phyloP scores from a whole-genome alignment of 2,329 filamentous ascomycete genomes.

The Salinomyces thailandicus region DNA sequence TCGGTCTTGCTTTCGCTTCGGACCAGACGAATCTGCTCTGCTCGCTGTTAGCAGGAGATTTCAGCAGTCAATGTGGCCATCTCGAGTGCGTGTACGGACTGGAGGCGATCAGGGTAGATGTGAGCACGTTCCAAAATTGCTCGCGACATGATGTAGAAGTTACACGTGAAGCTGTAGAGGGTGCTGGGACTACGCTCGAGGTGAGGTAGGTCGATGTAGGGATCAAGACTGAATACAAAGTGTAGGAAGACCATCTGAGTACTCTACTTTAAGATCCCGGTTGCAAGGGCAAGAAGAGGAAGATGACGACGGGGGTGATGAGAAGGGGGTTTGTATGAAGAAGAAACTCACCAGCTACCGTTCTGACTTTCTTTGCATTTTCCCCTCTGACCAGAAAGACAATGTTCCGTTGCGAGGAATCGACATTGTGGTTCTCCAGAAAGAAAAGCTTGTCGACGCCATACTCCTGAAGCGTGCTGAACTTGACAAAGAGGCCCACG shows the following conservation, averaged over 20 bases:
- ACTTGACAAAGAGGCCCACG: constrained; percentile 84
- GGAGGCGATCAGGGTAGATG: constrained; percentile 35
- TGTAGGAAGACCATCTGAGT: constrained; percentile 42
- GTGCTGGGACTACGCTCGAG: constrained; percentile 8
- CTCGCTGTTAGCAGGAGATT: constrained; percentile 7
- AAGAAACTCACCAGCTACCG: constrained; percentile 66
- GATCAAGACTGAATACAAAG: constrained; percentile 39
- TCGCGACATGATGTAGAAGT: constrained; percentile 12
- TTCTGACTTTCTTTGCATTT: constrained; percentile 69
- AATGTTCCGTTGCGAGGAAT: constrained; percentile 88
- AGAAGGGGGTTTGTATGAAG: constrained; percentile 5
- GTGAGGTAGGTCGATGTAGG: constrained; percentile 22
- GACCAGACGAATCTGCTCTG: constrained; percentile 84
- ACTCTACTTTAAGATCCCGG: constrained; percentile 52
- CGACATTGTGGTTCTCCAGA: constrained; percentile 88
- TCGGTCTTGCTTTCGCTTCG: constrained; percentile 79
- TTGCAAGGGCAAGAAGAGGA: background rate
- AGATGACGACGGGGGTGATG: background rate
- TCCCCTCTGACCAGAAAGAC: constrained; percentile 89
- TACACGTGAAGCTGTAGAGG: constrained; percentile 14
- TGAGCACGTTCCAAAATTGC: constrained; percentile 35
- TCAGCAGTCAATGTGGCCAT: no score
- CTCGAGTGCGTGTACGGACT: constrained; percentile 2
- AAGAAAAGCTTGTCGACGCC: constrained; percentile 97
- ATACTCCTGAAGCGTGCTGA: constrained; percentile 90